A percentile compares a stretch with the other conserved stretches of the same genome.
Evolutionary conservation across 2,329 filamentous ascomycete species (phyloP).

Genomic region (Geosmithia flava): DNA sequence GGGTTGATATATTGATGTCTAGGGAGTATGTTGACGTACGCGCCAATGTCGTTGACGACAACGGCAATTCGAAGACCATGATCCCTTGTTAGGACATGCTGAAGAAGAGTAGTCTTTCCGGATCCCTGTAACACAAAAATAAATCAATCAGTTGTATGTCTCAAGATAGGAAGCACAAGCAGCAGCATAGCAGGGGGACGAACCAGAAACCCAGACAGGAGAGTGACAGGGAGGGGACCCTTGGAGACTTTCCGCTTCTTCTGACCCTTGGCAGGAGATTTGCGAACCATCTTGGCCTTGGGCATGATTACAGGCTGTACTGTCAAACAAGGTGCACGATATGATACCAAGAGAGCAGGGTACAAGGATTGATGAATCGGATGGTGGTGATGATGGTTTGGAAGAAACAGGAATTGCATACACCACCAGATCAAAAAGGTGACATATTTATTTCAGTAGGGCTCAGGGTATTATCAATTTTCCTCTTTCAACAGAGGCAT

Average conservation of each 20-base stretch:
- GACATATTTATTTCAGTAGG: too few species aligned
- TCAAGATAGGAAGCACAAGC: neutral
- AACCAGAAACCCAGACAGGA: conserved; percentile 21
- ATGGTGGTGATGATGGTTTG: neutral
- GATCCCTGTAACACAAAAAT: conserved; percentile 33
- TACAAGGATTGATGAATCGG: neutral
- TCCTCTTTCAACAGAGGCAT: too few species aligned
- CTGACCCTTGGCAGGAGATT: neutral
- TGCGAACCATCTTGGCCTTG: neutral
- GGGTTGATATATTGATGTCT: rapidly evolving
- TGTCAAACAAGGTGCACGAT: too few species aligned
- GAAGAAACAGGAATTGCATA: too few species aligned
- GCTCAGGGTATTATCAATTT: too few species aligned
- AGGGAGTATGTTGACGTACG: conserved; percentile 19
- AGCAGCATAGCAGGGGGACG: neutral
- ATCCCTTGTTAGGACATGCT: conserved; percentile 54
- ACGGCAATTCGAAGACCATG: conserved; percentile 59
- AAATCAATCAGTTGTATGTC: neutral
- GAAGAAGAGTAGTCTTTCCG: conserved; percentile 59
- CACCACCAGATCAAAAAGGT: too few species aligned
- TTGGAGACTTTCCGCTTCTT: neutral
- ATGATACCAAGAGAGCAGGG: too few species aligned
- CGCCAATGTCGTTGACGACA: conserved; percentile 62
- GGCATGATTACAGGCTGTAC: neutral
- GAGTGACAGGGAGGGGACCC: conserved; percentile 15